Conservation (phyloP, 176 grass and related monocot genomes). For the Alloteropsis semialata region DNA sequence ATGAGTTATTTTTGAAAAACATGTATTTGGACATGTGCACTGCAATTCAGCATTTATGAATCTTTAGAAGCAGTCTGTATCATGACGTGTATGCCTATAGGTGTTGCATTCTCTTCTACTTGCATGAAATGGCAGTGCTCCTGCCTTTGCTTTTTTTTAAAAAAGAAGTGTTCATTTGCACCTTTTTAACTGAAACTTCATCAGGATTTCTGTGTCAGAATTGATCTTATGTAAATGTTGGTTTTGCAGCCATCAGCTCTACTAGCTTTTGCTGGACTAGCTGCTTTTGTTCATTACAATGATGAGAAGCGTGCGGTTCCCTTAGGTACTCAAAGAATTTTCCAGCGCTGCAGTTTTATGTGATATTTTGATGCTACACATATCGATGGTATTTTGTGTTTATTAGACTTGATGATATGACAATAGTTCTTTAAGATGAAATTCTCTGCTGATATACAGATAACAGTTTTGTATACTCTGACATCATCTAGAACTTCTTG, state of each 20-base stretch:
- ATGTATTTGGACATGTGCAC: background rate
- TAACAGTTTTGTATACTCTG: background rate
- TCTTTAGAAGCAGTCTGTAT: background rate
- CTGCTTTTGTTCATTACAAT: constrained; percentile 74
- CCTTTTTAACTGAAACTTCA: background rate
- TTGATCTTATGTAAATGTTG: constrained; percentile 23
- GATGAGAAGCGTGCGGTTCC: constrained; percentile 80
- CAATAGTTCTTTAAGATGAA: background rate
- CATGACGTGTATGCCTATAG: background rate
- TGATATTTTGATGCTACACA: constrained; percentile 21
- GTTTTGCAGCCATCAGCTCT: constrained; percentile 73
- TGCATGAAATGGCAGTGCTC: background rate
- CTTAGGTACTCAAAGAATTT: constrained; percentile 51
- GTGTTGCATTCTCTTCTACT: background rate
- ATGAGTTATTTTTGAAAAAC: background rate
- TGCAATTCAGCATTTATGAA: background rate
- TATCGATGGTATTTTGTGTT: background rate
- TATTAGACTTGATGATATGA: background rate
- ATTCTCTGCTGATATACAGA: background rate
- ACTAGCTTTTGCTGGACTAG: constrained; percentile 65
- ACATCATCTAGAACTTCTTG: background rate
- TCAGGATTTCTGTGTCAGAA: background rate
- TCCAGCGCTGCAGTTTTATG: constrained; percentile 21
- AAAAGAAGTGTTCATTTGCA: background rate
- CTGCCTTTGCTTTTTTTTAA: background rate